These are phyloP conservation scores for Laguncularia racemosa DNA, from an alignment of 345 rosid genomes.

Conservation along the genomic window DNA sequence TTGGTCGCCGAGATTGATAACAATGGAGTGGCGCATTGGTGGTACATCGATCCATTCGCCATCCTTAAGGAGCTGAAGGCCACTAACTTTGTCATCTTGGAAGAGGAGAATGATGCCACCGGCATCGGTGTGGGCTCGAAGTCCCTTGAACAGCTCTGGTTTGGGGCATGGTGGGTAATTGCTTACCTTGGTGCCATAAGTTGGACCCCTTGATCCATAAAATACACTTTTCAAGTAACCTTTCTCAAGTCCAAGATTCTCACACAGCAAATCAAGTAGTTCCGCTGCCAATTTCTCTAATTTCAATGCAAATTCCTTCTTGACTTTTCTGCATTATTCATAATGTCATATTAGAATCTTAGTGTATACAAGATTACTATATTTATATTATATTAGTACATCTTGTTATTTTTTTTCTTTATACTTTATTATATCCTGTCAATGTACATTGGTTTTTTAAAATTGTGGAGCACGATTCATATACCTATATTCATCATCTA, in stretches of 20 bases:
- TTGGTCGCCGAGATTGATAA: slow-evolving; percentile 88
- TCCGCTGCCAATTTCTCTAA: slow-evolving; percentile 81
- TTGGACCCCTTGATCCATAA: slow-evolving; percentile 62
- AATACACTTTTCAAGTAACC: slow-evolving; percentile 68
- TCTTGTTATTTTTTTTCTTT: too few relatives aligned
- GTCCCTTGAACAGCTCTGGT: slow-evolving; percentile 84
- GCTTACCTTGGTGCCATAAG: slow-evolving; percentile 85
- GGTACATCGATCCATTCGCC: slow-evolving; percentile 88
- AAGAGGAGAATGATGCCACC: slow-evolving; percentile 87
- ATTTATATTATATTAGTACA: too few relatives aligned
- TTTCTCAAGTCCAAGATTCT: slow-evolving; percentile 74
- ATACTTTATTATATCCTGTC: too few relatives aligned
- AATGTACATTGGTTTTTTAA: neutral
- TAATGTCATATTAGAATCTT: neutral
- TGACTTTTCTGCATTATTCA: slow-evolving; percentile 36
- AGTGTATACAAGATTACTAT: neutral
- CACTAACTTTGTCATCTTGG: slow-evolving; percentile 82
- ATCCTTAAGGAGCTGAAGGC: slow-evolving; percentile 90
- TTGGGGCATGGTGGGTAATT: slow-evolving; percentile 92
- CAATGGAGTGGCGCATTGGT: slow-evolving; percentile 83
- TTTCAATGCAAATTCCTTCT: slow-evolving; percentile 66
- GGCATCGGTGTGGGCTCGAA: slow-evolving; percentile 88
- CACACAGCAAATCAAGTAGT: slow-evolving; percentile 66
- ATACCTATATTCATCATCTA: slow-evolving; percentile 60
- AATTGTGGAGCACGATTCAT: neutral